These are phyloP conservation scores for Teunomyces panamensis DNA, from an alignment of 805 yeast species.

Conservation along the genomic window DNA sequence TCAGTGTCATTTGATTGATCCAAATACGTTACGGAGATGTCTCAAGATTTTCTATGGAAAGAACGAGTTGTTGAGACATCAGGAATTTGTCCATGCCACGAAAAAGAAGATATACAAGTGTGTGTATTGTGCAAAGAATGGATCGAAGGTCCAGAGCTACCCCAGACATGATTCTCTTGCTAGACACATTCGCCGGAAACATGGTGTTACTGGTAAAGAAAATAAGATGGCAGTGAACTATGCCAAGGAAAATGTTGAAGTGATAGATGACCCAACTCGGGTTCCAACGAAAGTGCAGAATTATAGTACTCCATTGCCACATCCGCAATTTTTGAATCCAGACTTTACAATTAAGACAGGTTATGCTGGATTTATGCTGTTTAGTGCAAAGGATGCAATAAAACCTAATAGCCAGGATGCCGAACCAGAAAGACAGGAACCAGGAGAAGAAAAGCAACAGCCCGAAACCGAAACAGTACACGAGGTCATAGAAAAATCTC, in stretches of 20 bases:
- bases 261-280: conserved; percentile 29
- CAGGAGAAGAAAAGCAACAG: neutral
- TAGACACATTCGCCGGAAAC: conserved; percentile 42
- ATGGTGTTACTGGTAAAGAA: conserved; percentile 43
- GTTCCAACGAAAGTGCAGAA: conserved; percentile 7
- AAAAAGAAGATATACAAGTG: conserved; percentile 41
- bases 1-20: conserved; percentile 40
- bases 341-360: conserved; percentile 29
- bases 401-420: neutral
- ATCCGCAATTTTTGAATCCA: conserved; percentile 27
- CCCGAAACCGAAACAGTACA: neutral
- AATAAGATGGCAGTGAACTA: conserved; percentile 43
- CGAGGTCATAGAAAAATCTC: neutral
- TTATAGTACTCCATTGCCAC: conserved; percentile 25
- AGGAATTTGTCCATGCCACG: conserved; percentile 46
- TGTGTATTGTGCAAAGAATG: conserved; percentile 34
- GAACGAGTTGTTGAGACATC: conserved; percentile 42
- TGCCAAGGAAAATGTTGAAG: conserved; percentile 41
- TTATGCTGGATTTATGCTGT: conserved; percentile 30
- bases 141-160: conserved; percentile 37
- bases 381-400: conserved; percentile 15
- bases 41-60: conserved; percentile 42
- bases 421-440: neutral
- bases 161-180: conserved; percentile 45
- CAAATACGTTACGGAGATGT: conserved; percentile 29